Evolutionary conservation across 2,329 filamentous ascomycete genomes (phyloP).

Genomic region (Lanzia echinophila): DNA sequence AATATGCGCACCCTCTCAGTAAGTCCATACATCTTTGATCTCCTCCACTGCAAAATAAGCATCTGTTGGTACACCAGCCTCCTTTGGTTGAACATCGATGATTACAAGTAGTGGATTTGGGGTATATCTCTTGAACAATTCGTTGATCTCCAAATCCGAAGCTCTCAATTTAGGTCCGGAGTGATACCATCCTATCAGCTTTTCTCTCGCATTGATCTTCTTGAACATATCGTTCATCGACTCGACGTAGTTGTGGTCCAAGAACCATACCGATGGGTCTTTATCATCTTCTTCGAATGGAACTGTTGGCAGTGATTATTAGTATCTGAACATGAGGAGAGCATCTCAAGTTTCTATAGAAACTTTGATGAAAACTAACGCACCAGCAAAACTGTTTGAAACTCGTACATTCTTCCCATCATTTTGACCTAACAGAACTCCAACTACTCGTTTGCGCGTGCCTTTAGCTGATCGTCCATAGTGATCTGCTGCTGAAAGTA

Average conservation of each 20-base stretch:
- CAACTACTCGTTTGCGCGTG: slow-evolving; percentile 80
- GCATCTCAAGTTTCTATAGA: too few species aligned
- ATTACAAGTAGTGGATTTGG: slow-evolving; percentile 95
- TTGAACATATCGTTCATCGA: slow-evolving; percentile 99
- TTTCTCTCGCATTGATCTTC: slow-evolving; percentile 98
- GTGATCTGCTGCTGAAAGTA: slow-evolving; percentile 96
- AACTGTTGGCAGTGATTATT: slow-evolving; percentile 46
- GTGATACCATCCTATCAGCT: slow-evolving; percentile 99
- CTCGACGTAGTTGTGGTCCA: slow-evolving; percentile 99
- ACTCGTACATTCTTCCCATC: slow-evolving; percentile 94
- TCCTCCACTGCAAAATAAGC: slow-evolving; percentile 99
- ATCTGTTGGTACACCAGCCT: slow-evolving; percentile 94
- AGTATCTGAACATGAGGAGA: slow-evolving; percentile 13
- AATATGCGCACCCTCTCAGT: background rate
- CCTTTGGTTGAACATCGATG: slow-evolving; percentile 96
- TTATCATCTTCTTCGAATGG: slow-evolving; percentile 99
- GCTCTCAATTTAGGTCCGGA: slow-evolving; percentile 94
- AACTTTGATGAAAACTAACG: slow-evolving; percentile 21
- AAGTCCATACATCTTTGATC: slow-evolving; percentile 83
- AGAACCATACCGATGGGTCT: slow-evolving; percentile 96
- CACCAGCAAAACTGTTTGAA: slow-evolving; percentile 98
- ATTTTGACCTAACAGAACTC: slow-evolving; percentile 90
- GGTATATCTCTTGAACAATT: slow-evolving; percentile 98
- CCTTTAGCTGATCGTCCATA: slow-evolving; percentile 92
- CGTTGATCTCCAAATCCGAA: slow-evolving; percentile 97